Evolutionary conservation across 495 filamentous ascomycete genomes (phyloP), one percentile per base, ranked within the genome.

Genomic region (Xylaria telfairii): DNA sequence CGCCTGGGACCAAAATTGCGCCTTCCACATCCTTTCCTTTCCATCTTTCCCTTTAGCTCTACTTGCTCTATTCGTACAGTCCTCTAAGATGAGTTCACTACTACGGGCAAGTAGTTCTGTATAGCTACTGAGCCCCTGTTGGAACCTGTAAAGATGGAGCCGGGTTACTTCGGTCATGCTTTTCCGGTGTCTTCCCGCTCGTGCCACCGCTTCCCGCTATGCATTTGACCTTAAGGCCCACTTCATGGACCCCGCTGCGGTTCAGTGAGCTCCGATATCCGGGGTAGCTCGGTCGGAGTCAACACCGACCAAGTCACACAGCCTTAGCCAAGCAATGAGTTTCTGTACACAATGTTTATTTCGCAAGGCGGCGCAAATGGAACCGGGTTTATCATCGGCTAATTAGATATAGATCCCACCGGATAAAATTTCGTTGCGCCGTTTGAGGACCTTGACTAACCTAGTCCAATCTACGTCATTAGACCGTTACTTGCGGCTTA

Each of bases 211-310:
- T 10, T 26, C 51, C 37, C 39, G 53, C 66, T 56, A 9, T 21
- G 65, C 2, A 28, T 2, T 44, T 24, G 15, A n/a, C 28, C 37
- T 28, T 15, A 12, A 15, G 41, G 54, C 66, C 66, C 66, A 68
- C 66, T 59, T 67, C n/a, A 32, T 57, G 65, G 24, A 15, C n/a
- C 19, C 37, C 61, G 12, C 26, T 64, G 34, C n/a, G 49, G 46
- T 57, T 32, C 51, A 57, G 15, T 8, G 39, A 34, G 49, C 39
- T 59, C 66, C 66, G 66, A 68, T 59, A 60, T 60, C 53, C 65
- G 65, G 63, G 62, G 51, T 32, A 54, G 37, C 53, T 68, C 39
- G 26, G 41, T 57, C 53, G 65, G 53, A 68, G 65, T 34, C 65
- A 57, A 57, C 26, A 44, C 65, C 37, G 34, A 54, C 19, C 32